Percentiles rank a stretch among this genome's conserved stretches.
phyloP scores from a whole-genome alignment of 257 asterid genomes.

The Nyctanthes arbortristis region DNA sequence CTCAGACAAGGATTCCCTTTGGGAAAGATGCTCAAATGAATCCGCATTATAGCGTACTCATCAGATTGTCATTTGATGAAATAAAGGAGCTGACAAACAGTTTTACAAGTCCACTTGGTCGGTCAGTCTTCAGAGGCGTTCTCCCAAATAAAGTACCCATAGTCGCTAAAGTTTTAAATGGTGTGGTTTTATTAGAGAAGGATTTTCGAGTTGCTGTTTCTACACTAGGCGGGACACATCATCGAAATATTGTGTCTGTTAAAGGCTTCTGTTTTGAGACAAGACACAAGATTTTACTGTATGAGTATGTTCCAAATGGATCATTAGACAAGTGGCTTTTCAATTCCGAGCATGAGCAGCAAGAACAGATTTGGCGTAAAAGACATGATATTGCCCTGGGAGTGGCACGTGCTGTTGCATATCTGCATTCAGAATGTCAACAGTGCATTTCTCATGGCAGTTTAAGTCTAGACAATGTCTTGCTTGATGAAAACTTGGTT shows the following conservation, averaged over 20 bases:
- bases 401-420: slow-evolving; percentile 55
- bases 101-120: slow-evolving; percentile 43
- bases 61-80: slow-evolving; percentile 52
- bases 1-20: slow-evolving; percentile 46
- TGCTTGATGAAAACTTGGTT: slow-evolving; percentile 54
- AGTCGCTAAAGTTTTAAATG: slow-evolving; percentile 51
- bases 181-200: slow-evolving; percentile 47
- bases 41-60: slow-evolving; percentile 51
- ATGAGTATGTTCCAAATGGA: slow-evolving; percentile 56
- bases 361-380: slow-evolving; percentile 38
- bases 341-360: slow-evolving; percentile 16
- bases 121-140: slow-evolving; percentile 47
- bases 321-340: slow-evolving; percentile 61
- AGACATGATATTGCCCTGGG: slow-evolving; percentile 56
- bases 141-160: slow-evolving; percentile 47
- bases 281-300: slow-evolving; percentile 46
- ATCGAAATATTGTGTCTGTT: slow-evolving; percentile 51
- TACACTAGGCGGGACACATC: slow-evolving; percentile 60
- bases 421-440: slow-evolving; percentile 62
- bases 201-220: slow-evolving; percentile 59
- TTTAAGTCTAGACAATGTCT: slow-evolving; percentile 54
- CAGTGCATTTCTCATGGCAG: slow-evolving; percentile 64
- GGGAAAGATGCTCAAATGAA: slow-evolving; percentile 58
- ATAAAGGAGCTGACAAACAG: slow-evolving; percentile 47
- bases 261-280: slow-evolving; percentile 65